Evolutionary conservation across 2,329 filamentous ascomycete species (phyloP).

Genomic region (Ophiostoma tasmaniense): DNA sequence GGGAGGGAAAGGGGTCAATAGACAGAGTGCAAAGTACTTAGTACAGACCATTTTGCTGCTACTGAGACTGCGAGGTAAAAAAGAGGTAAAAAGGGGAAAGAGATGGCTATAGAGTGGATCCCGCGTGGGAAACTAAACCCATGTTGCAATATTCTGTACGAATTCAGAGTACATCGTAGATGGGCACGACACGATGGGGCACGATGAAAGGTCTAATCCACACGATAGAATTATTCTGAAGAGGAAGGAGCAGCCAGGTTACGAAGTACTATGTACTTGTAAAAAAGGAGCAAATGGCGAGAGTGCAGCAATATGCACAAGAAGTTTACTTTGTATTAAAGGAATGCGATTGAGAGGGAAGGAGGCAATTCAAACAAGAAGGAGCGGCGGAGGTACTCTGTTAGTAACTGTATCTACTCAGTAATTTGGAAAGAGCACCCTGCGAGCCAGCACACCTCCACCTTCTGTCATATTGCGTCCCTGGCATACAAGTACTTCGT

Average conservation of each 20-base stretch:
- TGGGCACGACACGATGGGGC: not conserved
- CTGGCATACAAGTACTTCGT: too few species aligned
- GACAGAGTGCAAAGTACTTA: too few species aligned
- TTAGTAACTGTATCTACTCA: not conserved
- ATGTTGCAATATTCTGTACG: not conserved
- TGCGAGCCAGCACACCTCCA: not conserved
- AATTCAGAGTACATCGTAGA: too few species aligned
- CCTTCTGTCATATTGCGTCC: not conserved
- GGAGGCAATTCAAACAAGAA: not conserved
- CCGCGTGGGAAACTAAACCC: not conserved
- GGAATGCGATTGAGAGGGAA: not conserved
- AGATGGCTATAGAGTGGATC: not conserved
- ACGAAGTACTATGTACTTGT: too few species aligned
- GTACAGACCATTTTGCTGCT: not conserved
- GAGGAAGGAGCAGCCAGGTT: not conserved
- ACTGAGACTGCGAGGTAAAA: not conserved
- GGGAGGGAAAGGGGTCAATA: conserved; percentile 6
- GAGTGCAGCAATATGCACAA: not conserved
- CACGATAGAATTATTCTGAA: not conserved
- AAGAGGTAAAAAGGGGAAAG: conserved; percentile 11
- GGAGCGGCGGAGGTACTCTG: not conserved
- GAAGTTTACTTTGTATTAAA: not conserved
- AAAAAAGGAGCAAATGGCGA: not conserved
- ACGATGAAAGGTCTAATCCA: not conserved
- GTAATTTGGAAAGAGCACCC: not conserved